These are phyloP conservation scores for Triticum turgidum DNA, from an alignment of 176 grass and related monocot genomes.

Conservation along the genomic window DNA sequence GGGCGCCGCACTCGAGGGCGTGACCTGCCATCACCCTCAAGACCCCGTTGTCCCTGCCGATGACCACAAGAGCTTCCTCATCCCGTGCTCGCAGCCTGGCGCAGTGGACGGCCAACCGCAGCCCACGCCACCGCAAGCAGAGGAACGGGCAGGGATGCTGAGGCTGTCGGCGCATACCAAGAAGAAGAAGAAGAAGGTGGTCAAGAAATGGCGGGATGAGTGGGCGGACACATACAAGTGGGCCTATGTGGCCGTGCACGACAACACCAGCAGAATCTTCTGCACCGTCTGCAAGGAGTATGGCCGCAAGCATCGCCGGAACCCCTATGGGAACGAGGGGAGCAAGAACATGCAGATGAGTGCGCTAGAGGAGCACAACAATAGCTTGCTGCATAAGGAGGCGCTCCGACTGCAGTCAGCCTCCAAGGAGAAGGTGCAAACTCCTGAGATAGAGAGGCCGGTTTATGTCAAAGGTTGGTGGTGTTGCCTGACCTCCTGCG, in stretches of 20 bases:
- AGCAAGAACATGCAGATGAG: constrained; percentile 99
- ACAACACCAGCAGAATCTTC: constrained; percentile 84
- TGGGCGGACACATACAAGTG: constrained; percentile 98
- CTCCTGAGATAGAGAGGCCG: constrained; percentile 53
- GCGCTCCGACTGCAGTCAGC: constrained; percentile 79
- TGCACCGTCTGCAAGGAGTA: constrained; percentile 97
- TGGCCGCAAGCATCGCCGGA: constrained; percentile 91
- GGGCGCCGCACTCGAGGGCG: constrained; percentile 48
- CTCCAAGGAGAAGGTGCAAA: constrained; percentile 77
- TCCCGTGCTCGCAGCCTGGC: constrained; percentile 48
- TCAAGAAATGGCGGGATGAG: constrained; percentile 97
- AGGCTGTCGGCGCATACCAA: constrained; percentile 55
- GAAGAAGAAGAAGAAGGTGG: constrained; percentile 99
- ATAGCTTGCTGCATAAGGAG: constrained; percentile 98
- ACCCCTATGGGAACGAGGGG: constrained; percentile 96
- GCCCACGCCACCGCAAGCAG: constrained; percentile 21
- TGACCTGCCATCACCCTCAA: constrained; percentile 41
- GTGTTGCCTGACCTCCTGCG: not conserved
- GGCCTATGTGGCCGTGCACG: constrained; percentile 89
- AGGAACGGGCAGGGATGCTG: constrained; percentile 52
- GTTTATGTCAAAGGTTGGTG: constrained; percentile 90
- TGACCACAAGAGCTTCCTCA: constrained; percentile 82
- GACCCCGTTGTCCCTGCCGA: constrained; percentile 49
- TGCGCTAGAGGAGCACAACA: constrained; percentile 97
- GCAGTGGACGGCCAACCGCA: constrained; percentile 33